Base-by-base conservation (phyloP, 768 basidiomycete species). In the Rhizopogon roseolus region DNA sequence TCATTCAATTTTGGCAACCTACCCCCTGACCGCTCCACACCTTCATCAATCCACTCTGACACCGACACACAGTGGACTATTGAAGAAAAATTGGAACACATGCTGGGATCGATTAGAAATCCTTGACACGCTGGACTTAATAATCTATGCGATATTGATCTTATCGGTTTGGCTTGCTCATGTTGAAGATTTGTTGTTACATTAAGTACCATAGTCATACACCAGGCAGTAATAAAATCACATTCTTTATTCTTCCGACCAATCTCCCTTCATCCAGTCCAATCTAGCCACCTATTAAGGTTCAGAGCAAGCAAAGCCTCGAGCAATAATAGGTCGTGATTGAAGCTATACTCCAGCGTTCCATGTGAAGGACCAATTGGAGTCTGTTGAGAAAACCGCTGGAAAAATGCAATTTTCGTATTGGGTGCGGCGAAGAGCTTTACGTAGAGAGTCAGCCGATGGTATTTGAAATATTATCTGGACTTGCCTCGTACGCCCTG, bases 261-360 rank as follows among this genome's bases (percentile, higher is more conserved):
- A 50, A 39, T 36, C 34, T 11, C 17, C 29, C 27, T 13, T 37
- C 43, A 50, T 53, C 58, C 39, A 62, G 72, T 74, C 65, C 75
- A 69, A 70, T 89, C 88, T 64, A 89, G 68, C 86, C 86, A 90
- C 54, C 88, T 77, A 67, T 88, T 88, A 58, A 90, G 71, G 64
- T 78, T 84, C 50, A 90, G 73, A 6, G 89, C 76, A 39, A 90
- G 70, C 54, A 89, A 70, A 5, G 79, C 76, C 62, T 88, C 80
- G 17, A 85, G 74, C 58, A 90, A 67, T 51, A 89, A 80, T 36
- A 71, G 62, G 55, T 81, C 81, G 46, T 85, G 74, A 41, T 73
- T 75, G 68, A 90, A 89, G 46, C 71, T 77, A 68, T 87, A 89
- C 53, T 80, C 77, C 52, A 90, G 63, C 54, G 79, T 72, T 8